Evolutionary conservation across 2,329 filamentous ascomycete species (phyloP), one percentile per base, ranked within the genome.

Genomic region (Fusarium verrucosum): DNA sequence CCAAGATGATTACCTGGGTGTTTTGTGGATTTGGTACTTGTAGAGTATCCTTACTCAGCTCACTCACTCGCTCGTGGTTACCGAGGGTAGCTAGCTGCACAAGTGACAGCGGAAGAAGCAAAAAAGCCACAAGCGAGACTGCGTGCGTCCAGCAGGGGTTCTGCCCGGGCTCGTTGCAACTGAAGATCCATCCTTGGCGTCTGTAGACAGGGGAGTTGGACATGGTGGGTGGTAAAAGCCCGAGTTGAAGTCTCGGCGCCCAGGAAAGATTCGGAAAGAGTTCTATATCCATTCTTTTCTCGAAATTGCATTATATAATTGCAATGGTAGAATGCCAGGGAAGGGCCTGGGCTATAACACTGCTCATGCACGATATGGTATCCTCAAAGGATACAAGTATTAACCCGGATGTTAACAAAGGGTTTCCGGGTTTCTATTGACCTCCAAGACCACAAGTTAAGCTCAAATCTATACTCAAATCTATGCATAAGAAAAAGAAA

Each of bases 51-150:
- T 32, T 47, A 22, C 28, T 43, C 16, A 33, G 35, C 23, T 8
- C 26, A 35, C 20, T 40, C 38, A 36, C 33, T n/a, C 7, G 20
- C 11, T n/a, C n/a, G n/a, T n/a, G n/a, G n/a, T 41, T 43, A 43
- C 42, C 33, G 46, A 40, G 16, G 45, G 32, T 65, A 55, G 51
- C 38, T 65, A 55, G 51, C 38, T 58, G 63, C 49, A 54, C 44
- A 53, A 69, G 50, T 65, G 63, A 58, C 58, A 66, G 68, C 63
- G 59, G 53, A 64, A 69, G 60, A 70, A 70, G 66, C 63, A 70
- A 70, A 50, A 59, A 54, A 23, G 38, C 40, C 45, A 62, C 58
- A 67, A 54, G 41, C 52, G 53, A 59, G 41, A 40, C 40, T 37
- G 43, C 55, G 61, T 42, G 22, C 46, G 43, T 44, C 49, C 46